A percentile compares a stretch with the other conserved stretches of the same genome.
Evolutionary conservation across 1,139 yeast species (phyloP).

Genomic region (Debaryomycetaceae sp.): DNA sequence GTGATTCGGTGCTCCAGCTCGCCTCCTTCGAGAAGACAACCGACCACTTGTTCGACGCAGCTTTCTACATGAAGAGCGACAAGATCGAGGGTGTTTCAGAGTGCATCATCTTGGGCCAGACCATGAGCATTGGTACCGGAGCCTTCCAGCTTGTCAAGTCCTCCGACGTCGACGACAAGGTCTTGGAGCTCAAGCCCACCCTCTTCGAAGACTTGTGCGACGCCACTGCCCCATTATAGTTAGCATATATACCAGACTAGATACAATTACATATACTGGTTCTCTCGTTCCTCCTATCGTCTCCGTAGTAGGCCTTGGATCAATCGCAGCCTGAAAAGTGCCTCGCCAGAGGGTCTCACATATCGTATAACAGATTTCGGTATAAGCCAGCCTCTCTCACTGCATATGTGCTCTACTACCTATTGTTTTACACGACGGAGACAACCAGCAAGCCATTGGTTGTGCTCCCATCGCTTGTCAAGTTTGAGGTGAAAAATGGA

Average conservation of each 20-base stretch:
- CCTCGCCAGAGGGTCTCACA: too few species aligned
- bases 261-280: too few species aligned
- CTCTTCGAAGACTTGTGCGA: conserved; percentile 56
- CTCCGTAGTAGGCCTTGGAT: too few species aligned
- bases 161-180: conserved; percentile 42
- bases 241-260: background rate
- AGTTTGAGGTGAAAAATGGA: background rate
- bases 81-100: conserved; percentile 97
- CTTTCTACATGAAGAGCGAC: conserved; percentile 95
- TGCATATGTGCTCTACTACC: background rate
- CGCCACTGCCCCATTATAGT: background rate
- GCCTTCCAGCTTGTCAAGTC: conserved; percentile 80
- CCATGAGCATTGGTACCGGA: conserved; percentile 97
- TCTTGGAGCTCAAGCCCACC: conserved; percentile 50
- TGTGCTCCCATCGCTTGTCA: background rate
- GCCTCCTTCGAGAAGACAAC: conserved; percentile 99
- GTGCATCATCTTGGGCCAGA: conserved; percentile 95
- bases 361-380: too few species aligned
- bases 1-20: conserved; percentile 93
- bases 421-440: background rate
- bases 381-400: background rate
- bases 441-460: background rate
- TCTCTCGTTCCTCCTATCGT: too few species aligned
- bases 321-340: too few species aligned
- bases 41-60: conserved; percentile 96